Base-by-base conservation (phyloP, 2,329 filamentous ascomycete species). In the Penicillium griseofulvum region DNA sequence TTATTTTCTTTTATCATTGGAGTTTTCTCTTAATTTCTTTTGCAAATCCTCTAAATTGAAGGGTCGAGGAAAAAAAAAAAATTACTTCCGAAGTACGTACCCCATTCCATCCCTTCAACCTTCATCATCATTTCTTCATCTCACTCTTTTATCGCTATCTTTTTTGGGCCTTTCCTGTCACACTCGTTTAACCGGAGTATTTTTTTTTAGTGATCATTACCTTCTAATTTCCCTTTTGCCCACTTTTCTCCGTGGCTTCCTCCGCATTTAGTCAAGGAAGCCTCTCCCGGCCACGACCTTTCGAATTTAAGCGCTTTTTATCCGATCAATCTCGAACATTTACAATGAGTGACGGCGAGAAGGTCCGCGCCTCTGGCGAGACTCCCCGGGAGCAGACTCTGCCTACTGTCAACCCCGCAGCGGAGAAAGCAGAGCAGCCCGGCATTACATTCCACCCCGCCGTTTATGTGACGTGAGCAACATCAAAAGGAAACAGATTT, bases 291-390 rank as follows among this genome's bases (percentile, higher is more conserved):
- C 74, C 76, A 64, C 71, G 72, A 63, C 77, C 77, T 44, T 80
- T 80, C 64, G 74, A 79, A 58, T 74, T 80, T 53, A 75, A 76
- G 65, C 71, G 71, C 46, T 80, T 80, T 62, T 66, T 80, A 59
- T 68, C 71, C 53, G 69, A 75, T 49, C 75, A 76, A 65, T 68
- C 68, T 57, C 69, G 66, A 55, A 60, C 61, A 22, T 62, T 71
- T 55, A 68, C 73, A 59, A 88, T 88, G 85, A 82, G 76, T 68
- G 88, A 83, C 71, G 80, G 89, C 72, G 89, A 96, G 76, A 97
- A 96, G 79, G 87, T 83, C 66, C 88, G 92, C 71, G 81, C 86
- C 68, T 96, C 91, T 44, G 89, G 89, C 74, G 92, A 96, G 74
- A 65, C 71, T 50, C 71, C 73, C 61, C 69, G 71, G 49, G 72